Conservation (phyloP, 352 stramenopile species). For the Hyaloperonospora arabidopsidis region DNA sequence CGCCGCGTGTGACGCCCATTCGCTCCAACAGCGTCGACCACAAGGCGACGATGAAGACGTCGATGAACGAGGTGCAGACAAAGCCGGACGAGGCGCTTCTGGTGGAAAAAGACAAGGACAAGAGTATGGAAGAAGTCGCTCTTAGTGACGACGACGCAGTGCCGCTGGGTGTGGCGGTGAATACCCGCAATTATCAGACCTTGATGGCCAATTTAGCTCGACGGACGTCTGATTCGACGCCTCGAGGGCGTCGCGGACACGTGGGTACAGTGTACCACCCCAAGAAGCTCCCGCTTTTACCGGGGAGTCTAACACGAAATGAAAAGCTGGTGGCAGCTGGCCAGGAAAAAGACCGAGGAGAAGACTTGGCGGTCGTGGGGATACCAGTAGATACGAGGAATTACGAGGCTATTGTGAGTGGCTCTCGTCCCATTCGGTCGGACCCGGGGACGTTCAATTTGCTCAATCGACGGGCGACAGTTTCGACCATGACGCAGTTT, state of each 20-base stretch:
- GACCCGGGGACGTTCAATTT: slow-evolving; percentile 18
- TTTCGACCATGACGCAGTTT: slow-evolving; percentile 22
- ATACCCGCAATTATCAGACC: slow-evolving; percentile 57
- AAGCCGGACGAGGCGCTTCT: slow-evolving; percentile 15
- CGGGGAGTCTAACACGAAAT: slow-evolving; percentile 2
- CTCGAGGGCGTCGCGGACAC: slow-evolving; percentile 13
- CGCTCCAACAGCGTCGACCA: slow-evolving; percentile 7
- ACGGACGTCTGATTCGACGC: slow-evolving; percentile 9
- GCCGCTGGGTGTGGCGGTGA: slow-evolving; percentile 45
- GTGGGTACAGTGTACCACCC: slow-evolving; percentile 21
- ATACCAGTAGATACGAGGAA: slow-evolving; percentile 43
- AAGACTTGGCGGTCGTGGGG: slow-evolving; percentile 32
- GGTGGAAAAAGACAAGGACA: slow-evolving; percentile 10
- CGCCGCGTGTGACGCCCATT: slow-evolving; percentile 24
- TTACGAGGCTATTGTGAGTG: slow-evolving; percentile 40
- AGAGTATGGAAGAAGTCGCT: slow-evolving; percentile 1
- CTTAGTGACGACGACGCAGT: slow-evolving; percentile 16
- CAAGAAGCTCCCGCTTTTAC: slow-evolving; percentile 1
- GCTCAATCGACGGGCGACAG: slow-evolving; percentile 18
- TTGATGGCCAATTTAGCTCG: slow-evolving; percentile 36
- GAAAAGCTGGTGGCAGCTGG: slow-evolving; percentile 1
- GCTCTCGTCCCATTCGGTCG: slow-evolving; percentile 17
- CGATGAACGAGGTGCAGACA: slow-evolving; percentile 7
- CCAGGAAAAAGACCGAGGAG: slow-evolving; percentile 11
- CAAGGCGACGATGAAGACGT: too few relatives aligned